Conservation (phyloP, 176 grass and related monocot genomes). For the Pontederia crassipes region DNA sequence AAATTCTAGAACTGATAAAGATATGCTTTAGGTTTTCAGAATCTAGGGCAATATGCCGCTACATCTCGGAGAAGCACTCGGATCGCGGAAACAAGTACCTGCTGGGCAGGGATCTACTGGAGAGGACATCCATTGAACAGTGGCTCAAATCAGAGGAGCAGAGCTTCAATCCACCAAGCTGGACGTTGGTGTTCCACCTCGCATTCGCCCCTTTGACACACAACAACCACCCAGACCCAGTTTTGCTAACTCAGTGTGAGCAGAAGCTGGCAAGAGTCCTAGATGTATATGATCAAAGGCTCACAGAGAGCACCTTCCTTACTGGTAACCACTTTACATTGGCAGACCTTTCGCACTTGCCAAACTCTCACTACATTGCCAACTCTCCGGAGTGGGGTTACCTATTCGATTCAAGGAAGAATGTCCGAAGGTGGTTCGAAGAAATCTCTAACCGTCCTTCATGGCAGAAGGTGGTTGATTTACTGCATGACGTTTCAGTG, state of each 20-base stretch:
- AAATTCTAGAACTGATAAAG: slow-evolving; percentile 12
- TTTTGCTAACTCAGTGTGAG: background rate
- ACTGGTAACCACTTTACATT: slow-evolving; percentile 71
- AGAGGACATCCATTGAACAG: slow-evolving; percentile 80
- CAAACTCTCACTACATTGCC: slow-evolving; percentile 69
- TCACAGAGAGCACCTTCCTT: slow-evolving; percentile 53
- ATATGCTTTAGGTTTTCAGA: slow-evolving; percentile 32
- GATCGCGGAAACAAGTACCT: slow-evolving; percentile 39
- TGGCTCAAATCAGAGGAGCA: slow-evolving; percentile 86
- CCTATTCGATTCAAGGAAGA: slow-evolving; percentile 66
- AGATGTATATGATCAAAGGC: slow-evolving; percentile 78
- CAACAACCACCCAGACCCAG: background rate
- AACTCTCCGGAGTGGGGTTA: slow-evolving; percentile 38
- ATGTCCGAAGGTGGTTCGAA: slow-evolving; percentile 84
- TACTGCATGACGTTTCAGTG: slow-evolving; percentile 11
- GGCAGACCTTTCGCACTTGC: slow-evolving; percentile 70
- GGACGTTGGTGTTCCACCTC: slow-evolving; percentile 62
- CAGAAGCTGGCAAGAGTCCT: slow-evolving; percentile 56
- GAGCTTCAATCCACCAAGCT: slow-evolving; percentile 66
- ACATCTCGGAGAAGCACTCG: slow-evolving; percentile 56
- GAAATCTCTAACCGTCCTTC: slow-evolving; percentile 32
- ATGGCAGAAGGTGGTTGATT: slow-evolving; percentile 45
- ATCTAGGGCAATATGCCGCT: slow-evolving; percentile 76
- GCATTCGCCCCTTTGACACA: slow-evolving; percentile 27
- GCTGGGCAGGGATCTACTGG: slow-evolving; percentile 61